These are phyloP conservation scores for Telfairia occidentalis DNA, from an alignment of 331 rosid genomes.

Conservation along the genomic window DNA sequence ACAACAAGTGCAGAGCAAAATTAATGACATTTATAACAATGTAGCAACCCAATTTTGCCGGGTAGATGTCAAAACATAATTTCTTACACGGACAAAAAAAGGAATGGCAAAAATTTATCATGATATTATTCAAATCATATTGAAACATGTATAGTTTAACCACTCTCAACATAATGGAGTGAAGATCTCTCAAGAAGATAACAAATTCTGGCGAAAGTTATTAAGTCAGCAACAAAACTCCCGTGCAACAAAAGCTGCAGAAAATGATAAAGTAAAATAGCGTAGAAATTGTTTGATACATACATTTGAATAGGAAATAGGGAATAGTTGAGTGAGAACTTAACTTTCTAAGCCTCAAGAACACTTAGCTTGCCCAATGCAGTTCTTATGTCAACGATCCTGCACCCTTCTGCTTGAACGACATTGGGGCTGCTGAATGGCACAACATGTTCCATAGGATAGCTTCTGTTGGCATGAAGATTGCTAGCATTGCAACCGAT, in stretches of 20 bases:
- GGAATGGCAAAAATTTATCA: neutral
- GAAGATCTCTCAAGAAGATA: neutral
- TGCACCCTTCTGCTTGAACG: slow-evolving; percentile 24
- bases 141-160: neutral
- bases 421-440: slow-evolving; percentile 57
- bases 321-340: neutral
- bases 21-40: neutral
- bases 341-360: slow-evolving; percentile 19
- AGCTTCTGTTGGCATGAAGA: slow-evolving; percentile 65
- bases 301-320: neutral
- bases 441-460: slow-evolving; percentile 77
- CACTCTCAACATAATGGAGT: slow-evolving; percentile 1
- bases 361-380: slow-evolving; percentile 34
- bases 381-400: slow-evolving; percentile 16
- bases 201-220: neutral
- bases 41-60: neutral
- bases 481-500: slow-evolving; percentile 55
- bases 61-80: neutral
- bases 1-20: neutral
- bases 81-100: neutral
- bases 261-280: neutral
- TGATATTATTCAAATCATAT: slow-evolving; percentile 1
- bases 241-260: neutral
- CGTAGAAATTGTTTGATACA: neutral
- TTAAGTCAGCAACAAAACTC: neutral